phyloP scores from a whole-genome alignment of 2,329 filamentous ascomycete species.

The Malbranchea cinnamomea region DNA sequence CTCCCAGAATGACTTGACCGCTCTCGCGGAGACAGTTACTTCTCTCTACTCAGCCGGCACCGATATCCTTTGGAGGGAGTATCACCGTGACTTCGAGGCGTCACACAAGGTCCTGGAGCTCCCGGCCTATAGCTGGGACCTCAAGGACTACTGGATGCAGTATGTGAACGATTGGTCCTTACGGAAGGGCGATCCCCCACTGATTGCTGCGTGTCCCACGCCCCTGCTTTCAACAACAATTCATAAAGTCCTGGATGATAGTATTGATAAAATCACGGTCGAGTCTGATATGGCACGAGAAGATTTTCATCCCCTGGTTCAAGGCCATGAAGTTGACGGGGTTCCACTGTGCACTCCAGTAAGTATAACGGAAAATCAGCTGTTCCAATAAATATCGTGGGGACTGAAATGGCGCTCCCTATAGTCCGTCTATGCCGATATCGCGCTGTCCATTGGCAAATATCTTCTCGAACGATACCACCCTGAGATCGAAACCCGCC shows the following conservation, averaged over 20 bases:
- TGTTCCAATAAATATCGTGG: not conserved
- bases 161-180: conserved; percentile 18
- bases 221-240: conserved; percentile 7
- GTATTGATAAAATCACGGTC: conserved; percentile 6
- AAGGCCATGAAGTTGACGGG: conserved; percentile 15
- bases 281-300: conserved; percentile 11
- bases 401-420: not conserved
- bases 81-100: conserved; percentile 45
- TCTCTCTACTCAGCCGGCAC: conserved; percentile 48
- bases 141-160: conserved; percentile 59
- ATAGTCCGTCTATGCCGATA: conserved; percentile 14
- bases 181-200: conserved; percentile 7
- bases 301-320: conserved; percentile 10
- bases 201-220: conserved; percentile 3
- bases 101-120: conserved; percentile 47
- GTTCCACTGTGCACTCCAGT: conserved; percentile 13
- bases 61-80: conserved; percentile 56
- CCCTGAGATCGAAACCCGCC: conserved; percentile 6
- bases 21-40: conserved; percentile 42
- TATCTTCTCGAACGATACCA: conserved; percentile 10
- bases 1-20: conserved; percentile 49
- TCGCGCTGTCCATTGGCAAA: conserved; percentile 12
- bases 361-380: no score
- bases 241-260: conserved; percentile 10
- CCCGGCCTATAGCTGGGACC: conserved; percentile 53